Evolutionary conservation across 306 rosid genomes (phyloP).

Genomic region (Vigna mungo): DNA sequence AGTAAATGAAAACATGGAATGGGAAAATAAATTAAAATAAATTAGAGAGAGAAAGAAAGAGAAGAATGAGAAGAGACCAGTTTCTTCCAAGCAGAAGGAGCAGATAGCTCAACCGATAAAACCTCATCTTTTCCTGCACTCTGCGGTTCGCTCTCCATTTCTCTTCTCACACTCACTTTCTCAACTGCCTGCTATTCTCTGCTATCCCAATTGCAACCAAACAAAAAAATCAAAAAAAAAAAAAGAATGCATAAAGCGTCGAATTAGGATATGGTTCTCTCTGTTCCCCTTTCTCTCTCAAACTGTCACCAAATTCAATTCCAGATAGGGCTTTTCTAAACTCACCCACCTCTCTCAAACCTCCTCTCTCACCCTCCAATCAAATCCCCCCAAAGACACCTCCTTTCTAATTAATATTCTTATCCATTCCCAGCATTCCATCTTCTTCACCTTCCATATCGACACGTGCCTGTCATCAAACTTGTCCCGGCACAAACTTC

Average conservation of each 20-base stretch:
- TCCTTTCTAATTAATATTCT: neutral
- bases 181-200: neutral
- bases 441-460: too few relatives aligned
- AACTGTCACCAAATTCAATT: constrained; percentile 32
- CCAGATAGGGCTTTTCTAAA: neutral
- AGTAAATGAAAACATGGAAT: neutral
- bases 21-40: neutral
- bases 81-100: constrained; percentile 93
- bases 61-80: constrained; percentile 56
- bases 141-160: constrained; percentile 49
- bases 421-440: too few relatives aligned
- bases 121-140: constrained; percentile 55
- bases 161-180: neutral
- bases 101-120: constrained; percentile 82
- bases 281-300: constrained; percentile 9
- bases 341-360: constrained; percentile 13
- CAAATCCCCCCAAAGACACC: neutral
- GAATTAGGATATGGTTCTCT: constrained; percentile 34
- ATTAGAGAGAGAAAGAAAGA: neutral
- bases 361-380: neutral
- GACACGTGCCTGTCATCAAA: constrained; percentile 2
- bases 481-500: neutral
- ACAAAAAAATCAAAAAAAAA: too few relatives aligned
- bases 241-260: neutral
- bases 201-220: neutral